Evolutionary conservation across 805 yeast genomes (phyloP).

Genomic region (Yamadazyma laniorum): DNA sequence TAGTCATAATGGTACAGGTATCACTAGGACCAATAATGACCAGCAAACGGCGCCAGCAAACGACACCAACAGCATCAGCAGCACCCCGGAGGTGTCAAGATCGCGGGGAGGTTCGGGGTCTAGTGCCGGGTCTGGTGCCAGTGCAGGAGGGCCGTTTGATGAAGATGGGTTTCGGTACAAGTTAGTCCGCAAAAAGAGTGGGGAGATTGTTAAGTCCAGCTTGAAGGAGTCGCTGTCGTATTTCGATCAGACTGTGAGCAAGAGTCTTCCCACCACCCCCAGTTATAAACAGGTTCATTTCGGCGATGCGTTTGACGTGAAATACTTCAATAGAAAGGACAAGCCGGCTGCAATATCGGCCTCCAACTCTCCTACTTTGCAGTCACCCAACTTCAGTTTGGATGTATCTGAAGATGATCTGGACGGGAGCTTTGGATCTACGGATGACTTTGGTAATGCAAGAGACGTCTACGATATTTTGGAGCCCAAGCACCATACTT

Average conservation of each 20-base stretch:
- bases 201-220: constrained; percentile 80
- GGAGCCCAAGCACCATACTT: not conserved
- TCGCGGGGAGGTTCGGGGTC: not conserved
- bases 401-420: constrained; percentile 20
- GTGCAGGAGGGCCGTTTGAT: too few relatives aligned
- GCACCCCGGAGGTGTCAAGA: not conserved
- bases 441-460: constrained; percentile 19
- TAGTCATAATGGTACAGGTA: too few relatives aligned
- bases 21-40: not conserved
- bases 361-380: constrained; percentile 53
- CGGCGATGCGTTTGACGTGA: constrained; percentile 54
- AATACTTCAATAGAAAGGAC: constrained; percentile 67
- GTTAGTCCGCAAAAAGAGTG: constrained; percentile 78
- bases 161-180: constrained; percentile 13
- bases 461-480: constrained; percentile 13
- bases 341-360: constrained; percentile 77
- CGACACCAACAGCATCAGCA: not conserved
- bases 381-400: constrained; percentile 15
- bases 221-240: constrained; percentile 48
- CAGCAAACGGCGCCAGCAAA: not conserved
- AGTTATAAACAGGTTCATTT: constrained; percentile 77
- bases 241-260: constrained; percentile 24
- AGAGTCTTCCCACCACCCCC: constrained; percentile 49
- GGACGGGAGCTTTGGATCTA: constrained; percentile 12
- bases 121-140: too few relatives aligned